Base-by-base conservation (phyloP, 2,329 filamentous ascomycete species). In the Fusarium piperis region DNA sequence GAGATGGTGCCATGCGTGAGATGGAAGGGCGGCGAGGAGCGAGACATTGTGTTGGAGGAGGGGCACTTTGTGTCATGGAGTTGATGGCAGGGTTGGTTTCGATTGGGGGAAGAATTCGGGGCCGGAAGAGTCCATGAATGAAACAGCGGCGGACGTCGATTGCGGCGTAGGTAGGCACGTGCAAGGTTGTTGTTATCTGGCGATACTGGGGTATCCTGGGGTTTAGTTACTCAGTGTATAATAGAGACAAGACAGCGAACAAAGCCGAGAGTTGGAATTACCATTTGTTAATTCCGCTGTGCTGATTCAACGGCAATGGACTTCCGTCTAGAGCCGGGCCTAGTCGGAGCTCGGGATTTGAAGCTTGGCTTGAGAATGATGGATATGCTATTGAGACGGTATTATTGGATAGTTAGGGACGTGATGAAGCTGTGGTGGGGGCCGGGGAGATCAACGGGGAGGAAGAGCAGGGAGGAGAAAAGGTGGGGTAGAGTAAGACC, bases 1-100 rank as follows among this genome's bases (percentile, higher is more conserved):
- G 79, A 81, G 20, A 76, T 74, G 59, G 74, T 82, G 26, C 79
- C 81, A 5, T 79, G 77, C 61, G 61, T 83, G 53, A 74, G 81
- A 65, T 82, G 82, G 82, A 78, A 78, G 60, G 74, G 73, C 2
- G 80, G 78, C 7, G 69, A 73, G 52, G 66, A 68, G 35, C 65
- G 61, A 18, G 63, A 73, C 16, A 68, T 78, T 44, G 74, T 77
- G 10, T 77, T 80, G 79, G 74, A 80, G 59, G 73, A 72, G 39
- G 36, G 18, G 18, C 44, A 72, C 39, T 67, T 64, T 18, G 71
- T 62, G 32, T 53, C 39, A 5, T 67, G 48, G 53, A 55, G 48
- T 52, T 72, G 51, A 53, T 67, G 68, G 56, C 41, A 36, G 66
- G 13, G 11, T 11, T 36, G 33, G 33, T 16, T 57, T 63, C 41